Evolutionary conservation across 176 grass and related monocot species (phyloP), one percentile per base, ranked within the genome.

Genomic region (Zea luxurians): DNA sequence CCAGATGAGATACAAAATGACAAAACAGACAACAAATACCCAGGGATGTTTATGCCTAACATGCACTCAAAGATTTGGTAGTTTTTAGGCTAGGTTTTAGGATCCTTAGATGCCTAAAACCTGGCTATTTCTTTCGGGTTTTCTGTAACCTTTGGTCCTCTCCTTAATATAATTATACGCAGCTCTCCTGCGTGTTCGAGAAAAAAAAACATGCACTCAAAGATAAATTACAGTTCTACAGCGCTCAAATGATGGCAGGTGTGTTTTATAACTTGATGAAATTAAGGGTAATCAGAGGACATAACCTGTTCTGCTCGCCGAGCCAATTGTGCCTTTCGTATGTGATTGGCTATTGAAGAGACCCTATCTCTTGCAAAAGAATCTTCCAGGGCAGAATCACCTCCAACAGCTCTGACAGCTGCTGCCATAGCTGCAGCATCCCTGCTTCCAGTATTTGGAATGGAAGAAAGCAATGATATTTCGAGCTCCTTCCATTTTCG

Each of bases 401-500:
- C 92, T 52, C 96, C 96, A 67, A 95, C 96, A 65, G 96, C 96
- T 74, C 96, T 87, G 42, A 99, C 90, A 60, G 96, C 96, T 84
- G 96, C 92, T n/a, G 96, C 88, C 96, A 99, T 95, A 61, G 96
- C 96, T 15, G 90, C 96, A 89, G 96, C 96, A 83, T 99, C 96
- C 84, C 96, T 86, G 76, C 89, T 99, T 74, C 96, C 96, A 76
- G 89, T 92, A 84, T 99, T 91, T 60, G 96, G 92, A 76, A 99
- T 95, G 77, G 90, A 91, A 74, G 96, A 92, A 49, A 99, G 77
- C 69, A 99, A 71, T 68, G 96, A 99, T 74, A 84, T 92, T 74
- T 99, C 96, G 63, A 99, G 93, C 73, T 99, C 96, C 79, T 99
- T 99, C 96, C 96, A 99, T 79, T 99, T 99, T 7, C 96, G 88